These are phyloP conservation scores for Xerocomus spinulosus DNA, from an alignment of 768 basidiomycete species.

Conservation along the genomic window DNA sequence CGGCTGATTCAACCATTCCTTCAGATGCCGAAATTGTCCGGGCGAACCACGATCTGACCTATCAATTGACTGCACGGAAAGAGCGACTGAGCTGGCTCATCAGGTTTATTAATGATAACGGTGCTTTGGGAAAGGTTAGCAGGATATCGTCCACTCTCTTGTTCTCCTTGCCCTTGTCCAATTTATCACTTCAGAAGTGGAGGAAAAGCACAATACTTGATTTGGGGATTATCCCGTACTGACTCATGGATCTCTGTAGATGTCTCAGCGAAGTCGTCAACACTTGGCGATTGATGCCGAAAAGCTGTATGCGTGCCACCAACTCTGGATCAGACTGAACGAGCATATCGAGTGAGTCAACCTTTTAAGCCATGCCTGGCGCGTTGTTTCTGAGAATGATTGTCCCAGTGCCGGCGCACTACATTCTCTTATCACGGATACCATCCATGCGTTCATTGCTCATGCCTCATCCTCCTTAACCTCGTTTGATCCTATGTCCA, in stretches of 20 bases:
- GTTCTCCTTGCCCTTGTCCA: neutral
- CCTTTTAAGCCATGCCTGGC: neutral
- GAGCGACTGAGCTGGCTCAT: conserved; percentile 82
- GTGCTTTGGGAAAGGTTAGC: conserved; percentile 65
- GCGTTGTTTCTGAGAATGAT: conserved; percentile 1
- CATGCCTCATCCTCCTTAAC: conserved; percentile 9
- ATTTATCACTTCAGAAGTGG: neutral
- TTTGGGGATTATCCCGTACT: neutral
- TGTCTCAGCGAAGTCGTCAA: conserved; percentile 76
- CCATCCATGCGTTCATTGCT: conserved; percentile 65
- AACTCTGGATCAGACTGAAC: conserved; percentile 77
- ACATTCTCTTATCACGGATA: conserved; percentile 63
- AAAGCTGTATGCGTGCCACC: conserved; percentile 74
- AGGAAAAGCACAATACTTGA: neutral
- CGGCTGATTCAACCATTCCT: neutral
- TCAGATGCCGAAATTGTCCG: conserved; percentile 64
- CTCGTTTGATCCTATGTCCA: conserved; percentile 9
- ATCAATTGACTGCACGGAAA: conserved; percentile 71
- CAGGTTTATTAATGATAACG: conserved; percentile 84
- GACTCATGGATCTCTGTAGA: conserved; percentile 39
- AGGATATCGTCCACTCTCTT: neutral
- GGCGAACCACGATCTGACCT: conserved; percentile 73
- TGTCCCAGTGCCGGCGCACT: conserved; percentile 46
- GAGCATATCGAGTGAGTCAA: conserved; percentile 55
- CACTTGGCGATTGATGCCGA: conserved; percentile 78